Evolutionary conservation across 2,329 filamentous ascomycete genomes (phyloP).

Genomic region (Stemphylium vesicarium): DNA sequence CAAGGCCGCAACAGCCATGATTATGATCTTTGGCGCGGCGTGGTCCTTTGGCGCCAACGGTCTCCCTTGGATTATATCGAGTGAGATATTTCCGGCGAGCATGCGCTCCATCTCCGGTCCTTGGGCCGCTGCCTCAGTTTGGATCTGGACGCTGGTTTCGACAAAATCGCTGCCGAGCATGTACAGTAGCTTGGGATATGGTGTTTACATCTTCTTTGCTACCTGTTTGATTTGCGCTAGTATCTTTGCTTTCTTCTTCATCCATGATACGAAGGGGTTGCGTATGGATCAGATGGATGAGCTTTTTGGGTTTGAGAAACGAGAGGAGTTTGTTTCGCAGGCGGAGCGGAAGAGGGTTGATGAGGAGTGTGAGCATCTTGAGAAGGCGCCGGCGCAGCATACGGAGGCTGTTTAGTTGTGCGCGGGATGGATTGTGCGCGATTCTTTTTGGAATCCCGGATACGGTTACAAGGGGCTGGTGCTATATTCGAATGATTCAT

Average conservation of each 20-base stretch:
- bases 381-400: constrained; percentile 15
- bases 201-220: constrained; percentile 52
- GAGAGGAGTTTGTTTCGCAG: constrained; percentile 13
- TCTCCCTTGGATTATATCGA: constrained; percentile 53
- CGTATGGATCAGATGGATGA: constrained; percentile 49
- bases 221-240: constrained; percentile 45
- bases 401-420: constrained; percentile 3
- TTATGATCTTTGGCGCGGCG: constrained; percentile 49
- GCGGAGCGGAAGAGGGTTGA: constrained; percentile 10
- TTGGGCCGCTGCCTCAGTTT: constrained; percentile 46
- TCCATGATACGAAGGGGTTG: constrained; percentile 50
- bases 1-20: constrained; percentile 49
- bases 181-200: constrained; percentile 49
- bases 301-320: constrained; percentile 42
- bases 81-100: constrained; percentile 52
- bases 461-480: too few relatives aligned
- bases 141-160: constrained; percentile 50
- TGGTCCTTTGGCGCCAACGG: constrained; percentile 52
- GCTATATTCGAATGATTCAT: too few relatives aligned
- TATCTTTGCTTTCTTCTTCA: constrained; percentile 50
- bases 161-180: constrained; percentile 52
- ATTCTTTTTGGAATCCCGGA: too few relatives aligned
- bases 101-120: constrained; percentile 49
- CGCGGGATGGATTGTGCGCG: too few relatives aligned
- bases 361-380: constrained; percentile 25